phyloP scores from a whole-genome alignment of 140 eudicot genomes.

The Ambrosia hybrid region DNA sequence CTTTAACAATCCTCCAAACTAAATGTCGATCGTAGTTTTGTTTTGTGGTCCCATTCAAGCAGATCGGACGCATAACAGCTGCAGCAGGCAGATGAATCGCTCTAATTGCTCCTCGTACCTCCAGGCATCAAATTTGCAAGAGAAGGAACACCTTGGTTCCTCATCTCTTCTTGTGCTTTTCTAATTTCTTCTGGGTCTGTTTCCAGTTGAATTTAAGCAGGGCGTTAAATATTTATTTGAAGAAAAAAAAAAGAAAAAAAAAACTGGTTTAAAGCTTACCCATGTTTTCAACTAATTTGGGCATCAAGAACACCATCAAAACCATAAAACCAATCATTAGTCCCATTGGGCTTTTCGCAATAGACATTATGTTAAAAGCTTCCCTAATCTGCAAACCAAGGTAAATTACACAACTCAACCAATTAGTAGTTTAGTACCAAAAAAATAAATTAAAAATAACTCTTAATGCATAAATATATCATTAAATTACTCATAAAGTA shows the following conservation, averaged over 20 bases:
- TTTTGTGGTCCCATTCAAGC: background rate
- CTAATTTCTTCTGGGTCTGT: constrained; percentile 88
- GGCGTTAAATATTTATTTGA: background rate
- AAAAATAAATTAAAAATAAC: background rate
- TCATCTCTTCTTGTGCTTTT: constrained; percentile 96
- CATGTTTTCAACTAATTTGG: constrained; percentile 80
- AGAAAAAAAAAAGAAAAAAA: background rate
- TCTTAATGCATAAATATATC: constrained; percentile 7
- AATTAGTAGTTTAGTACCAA: constrained; percentile 14
- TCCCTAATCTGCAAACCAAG: constrained; percentile 68
- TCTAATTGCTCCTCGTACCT: constrained; percentile 53
- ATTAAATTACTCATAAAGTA: background rate
- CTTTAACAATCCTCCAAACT: background rate
- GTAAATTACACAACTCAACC: background rate
- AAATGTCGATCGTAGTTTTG: background rate
- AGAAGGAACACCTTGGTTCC: constrained; percentile 92
- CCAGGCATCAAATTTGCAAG: constrained; percentile 79
- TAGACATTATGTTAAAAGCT: constrained; percentile 73
- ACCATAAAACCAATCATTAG: constrained; percentile 97
- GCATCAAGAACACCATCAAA: constrained; percentile 91
- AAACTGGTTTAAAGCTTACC: constrained; percentile 45
- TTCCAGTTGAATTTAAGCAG: background rate
- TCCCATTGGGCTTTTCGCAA: constrained; percentile 98
- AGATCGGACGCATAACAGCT: background rate
- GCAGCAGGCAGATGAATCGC: background rate